Evolutionary conservation across 352 stramenopile species (phyloP).

Genomic region (Phytophthora idaei): DNA sequence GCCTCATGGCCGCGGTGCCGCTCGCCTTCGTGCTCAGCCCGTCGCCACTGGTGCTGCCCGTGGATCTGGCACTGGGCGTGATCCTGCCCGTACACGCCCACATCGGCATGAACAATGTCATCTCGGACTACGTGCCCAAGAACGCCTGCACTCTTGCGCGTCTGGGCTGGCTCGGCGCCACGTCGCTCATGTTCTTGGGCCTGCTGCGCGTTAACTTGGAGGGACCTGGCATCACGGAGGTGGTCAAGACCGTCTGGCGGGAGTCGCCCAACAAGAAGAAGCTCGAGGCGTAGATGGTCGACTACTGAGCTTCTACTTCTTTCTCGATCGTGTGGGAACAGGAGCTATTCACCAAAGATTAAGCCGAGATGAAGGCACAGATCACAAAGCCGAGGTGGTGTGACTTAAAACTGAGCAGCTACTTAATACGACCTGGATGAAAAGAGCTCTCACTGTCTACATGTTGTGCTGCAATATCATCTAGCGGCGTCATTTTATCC

Average conservation of each 20-base stretch:
- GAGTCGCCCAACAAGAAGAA: conserved; percentile 78
- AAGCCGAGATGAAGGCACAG: conserved; percentile 31
- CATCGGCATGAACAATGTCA: conserved; percentile 95
- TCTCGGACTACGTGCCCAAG: conserved; percentile 95
- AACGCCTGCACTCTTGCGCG: conserved; percentile 55
- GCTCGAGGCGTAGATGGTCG: conserved; percentile 31
- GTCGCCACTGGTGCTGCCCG: conserved; percentile 68
- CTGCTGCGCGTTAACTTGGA: conserved; percentile 86
- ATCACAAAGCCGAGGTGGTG: conserved; percentile 5
- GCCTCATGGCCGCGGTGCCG: conserved; percentile 63
- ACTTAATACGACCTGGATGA: conserved; percentile 18
- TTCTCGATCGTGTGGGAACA: not conserved
- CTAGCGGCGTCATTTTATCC: not conserved
- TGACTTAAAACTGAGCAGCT: conserved; percentile 20
- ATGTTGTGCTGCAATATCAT: not conserved
- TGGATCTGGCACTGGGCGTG: conserved; percentile 82
- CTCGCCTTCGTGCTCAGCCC: conserved; percentile 80
- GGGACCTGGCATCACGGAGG: conserved; percentile 86
- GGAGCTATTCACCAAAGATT: conserved; percentile 13
- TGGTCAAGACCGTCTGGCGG: conserved; percentile 87
- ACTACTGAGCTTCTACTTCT: conserved; percentile 5
- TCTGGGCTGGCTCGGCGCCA: conserved; percentile 74
- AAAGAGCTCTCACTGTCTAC: not conserved
- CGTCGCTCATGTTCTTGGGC: conserved; percentile 81
- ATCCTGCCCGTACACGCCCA: conserved; percentile 91